Evolutionary conservation across 1,139 yeast genomes (phyloP).

Genomic region (Scheffersomyces illinoinensis): DNA sequence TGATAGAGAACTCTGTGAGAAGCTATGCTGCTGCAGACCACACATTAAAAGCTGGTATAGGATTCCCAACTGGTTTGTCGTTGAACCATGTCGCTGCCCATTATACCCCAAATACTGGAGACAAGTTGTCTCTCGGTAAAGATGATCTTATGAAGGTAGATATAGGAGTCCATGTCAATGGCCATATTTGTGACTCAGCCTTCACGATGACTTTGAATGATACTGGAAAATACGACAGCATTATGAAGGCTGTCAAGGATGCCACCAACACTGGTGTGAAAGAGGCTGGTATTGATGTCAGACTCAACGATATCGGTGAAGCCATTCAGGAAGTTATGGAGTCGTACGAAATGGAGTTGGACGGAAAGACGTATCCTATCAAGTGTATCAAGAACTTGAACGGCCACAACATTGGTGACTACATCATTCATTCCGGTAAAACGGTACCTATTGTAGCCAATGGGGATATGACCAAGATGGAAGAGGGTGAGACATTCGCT

Average conservation of each 20-base stretch:
- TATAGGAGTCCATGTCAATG: slow-evolving; percentile 95
- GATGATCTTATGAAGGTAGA: slow-evolving; percentile 97
- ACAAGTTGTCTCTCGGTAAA: slow-evolving; percentile 71
- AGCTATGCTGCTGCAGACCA: slow-evolving; percentile 68
- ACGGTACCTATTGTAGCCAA: slow-evolving; percentile 94
- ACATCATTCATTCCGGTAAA: slow-evolving; percentile 88
- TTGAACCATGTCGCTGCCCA: slow-evolving; percentile 96
- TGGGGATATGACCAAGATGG: slow-evolving; percentile 95
- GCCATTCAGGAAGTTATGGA: slow-evolving; percentile 98
- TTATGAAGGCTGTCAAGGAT: slow-evolving; percentile 81
- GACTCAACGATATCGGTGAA: slow-evolving; percentile 93
- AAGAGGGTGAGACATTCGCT: slow-evolving; percentile 97
- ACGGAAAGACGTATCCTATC: slow-evolving; percentile 83
- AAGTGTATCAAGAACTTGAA: slow-evolving; percentile 89
- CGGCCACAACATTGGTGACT: slow-evolving; percentile 90
- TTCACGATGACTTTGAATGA: slow-evolving; percentile 89
- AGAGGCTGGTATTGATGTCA: slow-evolving; percentile 94
- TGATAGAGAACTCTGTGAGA: slow-evolving; percentile 84
- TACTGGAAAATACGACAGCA: slow-evolving; percentile 64
- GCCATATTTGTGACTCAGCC: slow-evolving; percentile 94
- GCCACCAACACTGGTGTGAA: slow-evolving; percentile 93
- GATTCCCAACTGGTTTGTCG: slow-evolving; percentile 96
- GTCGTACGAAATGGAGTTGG: slow-evolving; percentile 85
- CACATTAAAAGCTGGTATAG: slow-evolving; percentile 78
- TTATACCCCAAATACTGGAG: slow-evolving; percentile 96